A percentile compares a stretch with the other conserved stretches of the same genome.
These are phyloP conservation scores for Acanthochlamys bracteata DNA, from an alignment of 106 monocot species.

Conservation along the genomic window DNA sequence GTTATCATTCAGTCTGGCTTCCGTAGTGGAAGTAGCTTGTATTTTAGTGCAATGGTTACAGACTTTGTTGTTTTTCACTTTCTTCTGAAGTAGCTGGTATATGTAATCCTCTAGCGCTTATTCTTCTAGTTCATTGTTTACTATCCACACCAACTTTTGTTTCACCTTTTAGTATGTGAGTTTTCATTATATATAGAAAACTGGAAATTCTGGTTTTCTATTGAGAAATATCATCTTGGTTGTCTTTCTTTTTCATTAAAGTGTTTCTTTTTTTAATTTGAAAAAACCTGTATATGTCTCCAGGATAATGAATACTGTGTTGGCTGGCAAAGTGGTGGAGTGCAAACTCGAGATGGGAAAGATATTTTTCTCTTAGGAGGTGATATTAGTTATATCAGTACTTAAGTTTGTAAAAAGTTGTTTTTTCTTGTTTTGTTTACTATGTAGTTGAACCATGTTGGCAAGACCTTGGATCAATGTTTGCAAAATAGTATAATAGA, in stretches of 20 bases:
- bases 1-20: too few relatives aligned
- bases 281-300: neutral
- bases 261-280: too few relatives aligned
- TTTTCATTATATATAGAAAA: too few relatives aligned
- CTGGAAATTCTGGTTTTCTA: neutral
- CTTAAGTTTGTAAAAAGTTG: neutral
- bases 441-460: neutral
- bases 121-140: too few relatives aligned
- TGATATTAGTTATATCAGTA: constrained; percentile 7
- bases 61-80: too few relatives aligned
- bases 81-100: too few relatives aligned
- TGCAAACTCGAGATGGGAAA: constrained; percentile 70
- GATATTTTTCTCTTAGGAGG: constrained; percentile 89
- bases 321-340: constrained; percentile 75
- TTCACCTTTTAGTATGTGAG: too few relatives aligned
- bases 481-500: neutral
- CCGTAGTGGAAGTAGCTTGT: too few relatives aligned
- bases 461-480: neutral
- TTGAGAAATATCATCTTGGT: neutral
- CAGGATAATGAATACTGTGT: constrained; percentile 57
- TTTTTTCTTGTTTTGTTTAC: neutral
- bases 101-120: too few relatives aligned
- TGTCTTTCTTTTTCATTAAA: neutral
- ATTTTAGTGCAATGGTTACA: too few relatives aligned
- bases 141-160: too few relatives aligned